Percentiles rank a stretch among this genome's conserved stretches.
Evolutionary conservation across 1,284 basidiomycete genomes (phyloP).

Genomic region (Melampsora americana): DNA sequence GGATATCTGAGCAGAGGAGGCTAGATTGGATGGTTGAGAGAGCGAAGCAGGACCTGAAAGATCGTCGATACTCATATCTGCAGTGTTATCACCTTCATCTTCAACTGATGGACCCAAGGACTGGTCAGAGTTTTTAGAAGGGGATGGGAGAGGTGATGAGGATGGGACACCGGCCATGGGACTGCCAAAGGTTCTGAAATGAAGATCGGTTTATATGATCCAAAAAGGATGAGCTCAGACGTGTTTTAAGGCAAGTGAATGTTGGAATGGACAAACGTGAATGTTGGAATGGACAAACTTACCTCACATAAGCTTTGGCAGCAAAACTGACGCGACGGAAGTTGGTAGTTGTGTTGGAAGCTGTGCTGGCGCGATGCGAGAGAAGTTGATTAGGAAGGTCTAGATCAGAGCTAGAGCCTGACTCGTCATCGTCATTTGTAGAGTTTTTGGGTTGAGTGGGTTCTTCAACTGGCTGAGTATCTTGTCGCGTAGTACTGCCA

Average conservation of each 20-base stretch:
- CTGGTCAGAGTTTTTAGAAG: not conserved
- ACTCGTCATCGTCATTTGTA: not conserved
- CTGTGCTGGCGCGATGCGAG: constrained; percentile 11
- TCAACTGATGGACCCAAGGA: not conserved
- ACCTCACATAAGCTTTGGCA: constrained; percentile 42
- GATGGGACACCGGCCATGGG: constrained; percentile 25
- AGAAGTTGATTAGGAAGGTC: constrained; percentile 22
- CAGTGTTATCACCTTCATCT: constrained; percentile 1
- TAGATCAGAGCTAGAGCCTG: constrained; percentile 25
- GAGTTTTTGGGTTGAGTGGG: constrained; percentile 12
- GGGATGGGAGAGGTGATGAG: constrained; percentile 14
- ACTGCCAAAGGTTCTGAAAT: constrained; percentile 38
- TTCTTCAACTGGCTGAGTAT: not conserved
- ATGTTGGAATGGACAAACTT: not conserved
- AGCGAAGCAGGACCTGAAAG: not conserved
- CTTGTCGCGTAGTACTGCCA: not conserved
- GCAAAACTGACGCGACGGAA: constrained; percentile 41
- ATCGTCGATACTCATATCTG: constrained; percentile 39
- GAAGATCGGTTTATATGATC: not conserved
- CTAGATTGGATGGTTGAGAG: not conserved
- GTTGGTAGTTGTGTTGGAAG: constrained; percentile 28
- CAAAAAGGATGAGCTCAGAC: not conserved
- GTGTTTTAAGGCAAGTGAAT: not conserved
- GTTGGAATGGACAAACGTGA: not conserved
- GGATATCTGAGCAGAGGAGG: not conserved